These are phyloP conservation scores for Leccinum angustisporum DNA, from an alignment of 1,284 basidiomycete species.

Conservation along the genomic window DNA sequence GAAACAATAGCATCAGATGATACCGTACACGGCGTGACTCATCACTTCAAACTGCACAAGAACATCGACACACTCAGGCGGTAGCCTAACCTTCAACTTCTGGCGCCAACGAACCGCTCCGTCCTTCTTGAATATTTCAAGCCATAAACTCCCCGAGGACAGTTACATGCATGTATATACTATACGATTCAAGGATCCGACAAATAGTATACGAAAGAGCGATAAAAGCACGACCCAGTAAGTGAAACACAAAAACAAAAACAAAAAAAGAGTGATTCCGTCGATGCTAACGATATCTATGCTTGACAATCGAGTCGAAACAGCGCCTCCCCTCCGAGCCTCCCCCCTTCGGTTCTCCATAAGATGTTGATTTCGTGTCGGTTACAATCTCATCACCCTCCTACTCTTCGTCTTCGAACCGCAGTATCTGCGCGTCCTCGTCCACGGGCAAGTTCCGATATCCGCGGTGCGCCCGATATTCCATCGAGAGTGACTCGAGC, in stretches of 20 bases:
- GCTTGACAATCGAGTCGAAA: neutral
- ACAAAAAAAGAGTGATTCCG: neutral
- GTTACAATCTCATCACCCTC: neutral
- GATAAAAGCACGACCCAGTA: neutral
- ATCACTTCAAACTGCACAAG: no score
- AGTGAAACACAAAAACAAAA: neutral
- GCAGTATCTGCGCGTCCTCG: conserved; percentile 83
- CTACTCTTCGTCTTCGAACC: conserved; percentile 78
- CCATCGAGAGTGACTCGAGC: conserved; percentile 41
- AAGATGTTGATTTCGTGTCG: neutral
- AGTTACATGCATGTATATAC: neutral
- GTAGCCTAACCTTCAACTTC: no score
- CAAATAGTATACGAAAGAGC: neutral
- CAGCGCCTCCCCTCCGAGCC: neutral
- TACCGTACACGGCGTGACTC: neutral
- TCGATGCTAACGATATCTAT: neutral
- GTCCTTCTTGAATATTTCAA: neutral
- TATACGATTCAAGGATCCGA: neutral
- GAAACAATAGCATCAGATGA: neutral
- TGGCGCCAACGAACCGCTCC: no score
- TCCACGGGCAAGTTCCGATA: conserved; percentile 84
- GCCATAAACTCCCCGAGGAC: neutral
- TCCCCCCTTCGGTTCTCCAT: neutral
- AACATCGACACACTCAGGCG: no score
- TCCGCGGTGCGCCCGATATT: conserved; percentile 57